phyloP scores from a whole-genome alignment of 345 rosid genomes.

The Angophora floribunda region DNA sequence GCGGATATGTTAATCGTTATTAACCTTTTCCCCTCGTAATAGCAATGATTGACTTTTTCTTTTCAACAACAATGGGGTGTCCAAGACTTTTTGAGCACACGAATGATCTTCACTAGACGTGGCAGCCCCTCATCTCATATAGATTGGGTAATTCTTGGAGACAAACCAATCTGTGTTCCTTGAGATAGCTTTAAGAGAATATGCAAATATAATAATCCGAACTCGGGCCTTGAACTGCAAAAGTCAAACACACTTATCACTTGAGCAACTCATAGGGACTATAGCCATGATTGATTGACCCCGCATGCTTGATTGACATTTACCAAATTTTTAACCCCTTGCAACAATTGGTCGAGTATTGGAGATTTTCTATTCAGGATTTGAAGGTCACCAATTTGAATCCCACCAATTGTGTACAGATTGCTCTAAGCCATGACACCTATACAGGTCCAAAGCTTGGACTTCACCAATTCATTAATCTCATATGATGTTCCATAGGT shows the following conservation, averaged over 20 bases:
- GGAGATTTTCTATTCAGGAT: not conserved
- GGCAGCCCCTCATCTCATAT: not conserved
- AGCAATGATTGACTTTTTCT: not conserved
- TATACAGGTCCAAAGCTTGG: not conserved
- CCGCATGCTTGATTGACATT: not conserved
- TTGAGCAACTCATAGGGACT: not conserved
- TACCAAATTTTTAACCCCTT: not conserved
- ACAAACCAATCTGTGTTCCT: not conserved
- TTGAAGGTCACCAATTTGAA: not conserved
- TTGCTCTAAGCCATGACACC: accelerated
- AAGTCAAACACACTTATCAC: not conserved
- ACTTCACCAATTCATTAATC: not conserved
- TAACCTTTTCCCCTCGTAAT: not conserved
- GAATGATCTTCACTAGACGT: not conserved
- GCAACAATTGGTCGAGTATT: not conserved
- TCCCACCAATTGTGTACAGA: not conserved
- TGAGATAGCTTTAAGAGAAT: not conserved
- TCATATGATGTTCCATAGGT: not conserved
- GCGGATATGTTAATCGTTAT: not conserved
- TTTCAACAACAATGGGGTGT: not conserved
- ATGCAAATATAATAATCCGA: not conserved
- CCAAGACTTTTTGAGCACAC: not conserved
- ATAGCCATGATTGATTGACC: not conserved
- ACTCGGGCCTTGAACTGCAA: not conserved
- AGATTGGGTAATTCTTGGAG: not conserved